Conservation (phyloP, 2,329 filamentous ascomycete genomes). For the Pseudocercospora cruenta region DNA sequence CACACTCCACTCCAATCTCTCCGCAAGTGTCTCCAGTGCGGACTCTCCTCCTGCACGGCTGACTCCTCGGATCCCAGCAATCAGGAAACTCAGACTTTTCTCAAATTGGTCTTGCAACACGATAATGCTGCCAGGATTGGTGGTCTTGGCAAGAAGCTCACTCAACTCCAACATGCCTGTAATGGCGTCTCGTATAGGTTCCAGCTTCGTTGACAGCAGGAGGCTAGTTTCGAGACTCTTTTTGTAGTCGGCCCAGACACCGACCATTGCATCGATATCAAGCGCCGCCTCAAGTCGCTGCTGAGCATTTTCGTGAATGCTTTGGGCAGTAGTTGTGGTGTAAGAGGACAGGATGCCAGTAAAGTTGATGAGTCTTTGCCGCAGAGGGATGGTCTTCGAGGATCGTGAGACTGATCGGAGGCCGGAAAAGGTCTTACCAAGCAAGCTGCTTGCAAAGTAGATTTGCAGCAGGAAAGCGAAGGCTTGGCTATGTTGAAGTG, state of each 20-base stretch:
- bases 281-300: constrained; percentile 61
- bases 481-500: constrained; percentile 69
- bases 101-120: constrained; percentile 66
- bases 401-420: constrained; percentile 20
- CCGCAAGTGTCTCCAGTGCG: constrained; percentile 80
- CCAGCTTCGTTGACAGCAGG: constrained; percentile 69
- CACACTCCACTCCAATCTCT: constrained; percentile 65
- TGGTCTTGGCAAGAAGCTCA: constrained; percentile 46
- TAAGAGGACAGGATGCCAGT: constrained; percentile 74
- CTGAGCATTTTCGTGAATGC: constrained; percentile 61
- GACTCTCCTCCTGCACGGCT: constrained; percentile 72
- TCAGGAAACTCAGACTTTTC: constrained; percentile 69
- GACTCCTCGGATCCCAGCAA: constrained; percentile 72
- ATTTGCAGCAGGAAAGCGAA: constrained; percentile 79
- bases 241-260: constrained; percentile 67
- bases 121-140: constrained; percentile 55
- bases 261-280: constrained; percentile 82
- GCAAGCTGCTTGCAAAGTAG: constrained; percentile 68
- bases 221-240: constrained; percentile 67
- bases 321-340: constrained; percentile 70
- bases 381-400: constrained; percentile 56
- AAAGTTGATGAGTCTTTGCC: constrained; percentile 73
- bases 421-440: constrained; percentile 58
- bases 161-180: constrained; percentile 77
- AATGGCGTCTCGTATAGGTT: constrained; percentile 71